A percentile compares a stretch with the other conserved stretches of the same genome.
These are phyloP conservation scores for Rubia tinctorum DNA, from an alignment of 305 asterid genomes.

Conservation along the genomic window DNA sequence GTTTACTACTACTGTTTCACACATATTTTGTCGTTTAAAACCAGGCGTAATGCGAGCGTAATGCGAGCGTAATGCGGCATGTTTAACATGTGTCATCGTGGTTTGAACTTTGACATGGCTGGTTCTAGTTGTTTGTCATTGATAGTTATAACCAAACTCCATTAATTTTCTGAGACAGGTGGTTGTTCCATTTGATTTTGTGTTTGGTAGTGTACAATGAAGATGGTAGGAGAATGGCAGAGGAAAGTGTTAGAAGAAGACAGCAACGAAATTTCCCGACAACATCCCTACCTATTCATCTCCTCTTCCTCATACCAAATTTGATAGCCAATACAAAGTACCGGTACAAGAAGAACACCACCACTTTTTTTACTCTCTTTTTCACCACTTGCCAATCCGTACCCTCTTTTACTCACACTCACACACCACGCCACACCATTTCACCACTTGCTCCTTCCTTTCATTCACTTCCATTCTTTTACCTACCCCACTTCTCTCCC, in stretches of 20 bases:
- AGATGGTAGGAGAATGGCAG: background rate
- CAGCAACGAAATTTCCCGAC: background rate
- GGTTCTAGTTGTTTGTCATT: no score
- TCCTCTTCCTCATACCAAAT: background rate
- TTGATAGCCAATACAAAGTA: background rate
- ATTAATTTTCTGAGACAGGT: background rate
- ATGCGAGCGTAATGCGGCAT: no score
- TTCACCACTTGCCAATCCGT: background rate
- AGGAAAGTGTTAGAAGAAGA: background rate
- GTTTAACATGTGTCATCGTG: no score
- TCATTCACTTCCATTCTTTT: constrained; percentile 60
- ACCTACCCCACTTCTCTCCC: constrained; percentile 49
- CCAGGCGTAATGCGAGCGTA: no score
- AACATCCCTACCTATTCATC: background rate
- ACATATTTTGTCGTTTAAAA: no score
- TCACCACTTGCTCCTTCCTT: background rate
- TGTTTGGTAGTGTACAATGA: background rate
- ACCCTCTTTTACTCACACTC: background rate
- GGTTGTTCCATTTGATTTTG: background rate
- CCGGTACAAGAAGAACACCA: background rate
- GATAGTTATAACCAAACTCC: background rate
- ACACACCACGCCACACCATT: background rate
- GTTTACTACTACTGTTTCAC: no score
- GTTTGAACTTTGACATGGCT: no score
- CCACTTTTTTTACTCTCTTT: background rate